Evolutionary conservation across 371 early-diverging fungal genomes (phyloP).

Genomic region (Rhizopus sp.): DNA sequence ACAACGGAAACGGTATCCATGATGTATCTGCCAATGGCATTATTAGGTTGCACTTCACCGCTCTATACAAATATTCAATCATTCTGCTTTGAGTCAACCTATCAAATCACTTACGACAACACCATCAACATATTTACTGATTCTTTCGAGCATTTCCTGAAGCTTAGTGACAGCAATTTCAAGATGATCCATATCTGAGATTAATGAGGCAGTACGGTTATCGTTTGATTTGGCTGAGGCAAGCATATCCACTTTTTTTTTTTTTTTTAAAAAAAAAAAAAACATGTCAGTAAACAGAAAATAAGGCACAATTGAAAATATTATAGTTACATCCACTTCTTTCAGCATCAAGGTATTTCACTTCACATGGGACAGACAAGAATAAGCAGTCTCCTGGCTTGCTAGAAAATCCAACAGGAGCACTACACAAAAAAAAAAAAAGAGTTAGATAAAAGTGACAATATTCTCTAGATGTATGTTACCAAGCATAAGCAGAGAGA

Average conservation of each 20-base stretch:
- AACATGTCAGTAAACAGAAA: conserved; percentile 1
- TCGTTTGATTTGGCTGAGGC: conserved; percentile 67
- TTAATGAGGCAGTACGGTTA: conserved; percentile 59
- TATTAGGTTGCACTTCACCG: conserved; percentile 69
- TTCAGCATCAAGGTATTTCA: conserved; percentile 88
- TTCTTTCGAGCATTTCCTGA: conserved; percentile 82
- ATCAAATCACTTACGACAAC: conserved; percentile 65
- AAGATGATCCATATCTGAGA: conserved; percentile 90
- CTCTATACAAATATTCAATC: conserved; percentile 32
- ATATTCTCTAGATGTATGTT: conserved; percentile 1
- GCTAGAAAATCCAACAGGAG: conserved; percentile 71
- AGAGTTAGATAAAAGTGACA: too few relatives aligned
- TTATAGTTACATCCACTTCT: conserved; percentile 77
- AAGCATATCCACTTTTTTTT: conserved; percentile 74
- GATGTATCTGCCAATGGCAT: conserved; percentile 87
- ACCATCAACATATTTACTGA: conserved; percentile 79
- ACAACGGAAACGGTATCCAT: conserved; percentile 92
- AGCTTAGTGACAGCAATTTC: conserved; percentile 79
- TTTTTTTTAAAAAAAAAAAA: conserved; percentile 12
- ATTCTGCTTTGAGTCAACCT: not conserved
- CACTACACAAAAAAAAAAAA: conserved; percentile 37
- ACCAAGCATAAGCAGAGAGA: conserved; percentile 77
- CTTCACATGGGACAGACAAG: conserved; percentile 83
- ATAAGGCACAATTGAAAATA: not conserved
- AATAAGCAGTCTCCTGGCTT: conserved; percentile 81